Percentiles rank a stretch among this genome's conserved stretches.
These are phyloP conservation scores for Lachnellula hyalina DNA, from an alignment of 2,329 filamentous ascomycete genomes.

Conservation along the genomic window DNA sequence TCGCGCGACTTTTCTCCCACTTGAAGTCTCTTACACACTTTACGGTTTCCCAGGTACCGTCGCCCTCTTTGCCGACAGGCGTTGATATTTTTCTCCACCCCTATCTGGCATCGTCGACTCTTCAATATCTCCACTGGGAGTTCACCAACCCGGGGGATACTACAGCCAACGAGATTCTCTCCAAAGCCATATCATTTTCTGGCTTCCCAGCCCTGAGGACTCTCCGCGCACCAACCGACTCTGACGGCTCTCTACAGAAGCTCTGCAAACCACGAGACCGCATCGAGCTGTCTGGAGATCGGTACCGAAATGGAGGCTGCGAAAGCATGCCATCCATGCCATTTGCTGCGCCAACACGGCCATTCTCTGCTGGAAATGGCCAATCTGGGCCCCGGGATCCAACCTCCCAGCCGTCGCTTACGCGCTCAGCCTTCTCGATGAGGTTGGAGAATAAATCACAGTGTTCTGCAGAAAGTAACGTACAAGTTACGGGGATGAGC, in stretches of 20 bases:
- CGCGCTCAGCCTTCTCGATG: slow-evolving; percentile 17
- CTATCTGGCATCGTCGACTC: slow-evolving; percentile 51
- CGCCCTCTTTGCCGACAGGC: slow-evolving; percentile 50
- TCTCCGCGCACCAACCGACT: slow-evolving; percentile 63
- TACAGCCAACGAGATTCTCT: slow-evolving; percentile 57
- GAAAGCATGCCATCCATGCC: slow-evolving; percentile 18
- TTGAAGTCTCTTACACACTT: slow-evolving; percentile 45
- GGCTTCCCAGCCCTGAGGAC: slow-evolving; percentile 58
- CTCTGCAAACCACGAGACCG: slow-evolving; percentile 48
- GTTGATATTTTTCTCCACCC: slow-evolving; percentile 59
- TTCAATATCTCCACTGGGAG: slow-evolving; percentile 59
- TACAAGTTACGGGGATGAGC: slow-evolving; percentile 32
- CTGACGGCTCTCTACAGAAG: slow-evolving; percentile 62
- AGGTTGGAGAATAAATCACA: slow-evolving; percentile 8
- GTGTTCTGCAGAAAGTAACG: slow-evolving; percentile 1
- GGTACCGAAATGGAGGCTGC: slow-evolving; percentile 21
- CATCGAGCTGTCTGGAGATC: slow-evolving; percentile 26
- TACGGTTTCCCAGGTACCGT: slow-evolving; percentile 48
- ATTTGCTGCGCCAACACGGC: slow-evolving; percentile 12
- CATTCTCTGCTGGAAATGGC: slow-evolving; percentile 12
- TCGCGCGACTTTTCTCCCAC: slow-evolving; percentile 55
- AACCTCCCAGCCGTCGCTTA: slow-evolving; percentile 13
- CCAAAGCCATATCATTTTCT: slow-evolving; percentile 53
- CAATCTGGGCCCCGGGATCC: slow-evolving; percentile 11
- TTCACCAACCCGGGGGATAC: slow-evolving; percentile 36